Conservation (phyloP, 441 rosid species). For the Corymbia calophylla region DNA sequence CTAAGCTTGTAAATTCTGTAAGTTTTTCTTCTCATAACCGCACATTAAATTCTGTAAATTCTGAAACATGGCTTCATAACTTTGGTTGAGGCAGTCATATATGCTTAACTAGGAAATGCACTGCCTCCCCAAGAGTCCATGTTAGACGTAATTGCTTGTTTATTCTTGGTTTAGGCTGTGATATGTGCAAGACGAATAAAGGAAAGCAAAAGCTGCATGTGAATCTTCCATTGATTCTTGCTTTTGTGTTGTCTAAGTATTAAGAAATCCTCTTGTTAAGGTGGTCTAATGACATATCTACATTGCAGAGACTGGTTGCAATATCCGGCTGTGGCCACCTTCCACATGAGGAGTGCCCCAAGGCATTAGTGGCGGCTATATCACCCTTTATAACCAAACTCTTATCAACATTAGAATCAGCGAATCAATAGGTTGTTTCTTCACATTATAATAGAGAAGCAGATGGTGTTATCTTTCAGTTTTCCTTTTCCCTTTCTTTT, state of each 20-base stretch:
- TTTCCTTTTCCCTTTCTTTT: background rate
- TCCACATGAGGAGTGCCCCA: constrained; percentile 97
- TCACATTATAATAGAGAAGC: constrained; percentile 9
- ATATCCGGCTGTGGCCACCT: constrained; percentile 97
- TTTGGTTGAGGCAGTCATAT: background rate
- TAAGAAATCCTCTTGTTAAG: background rate
- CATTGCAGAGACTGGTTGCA: constrained; percentile 81
- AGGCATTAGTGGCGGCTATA: constrained; percentile 82
- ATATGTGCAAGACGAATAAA: background rate
- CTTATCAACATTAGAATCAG: constrained; percentile 32
- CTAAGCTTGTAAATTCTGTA: constrained; percentile 88
- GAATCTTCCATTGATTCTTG: background rate
- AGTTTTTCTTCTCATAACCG: constrained; percentile 22
- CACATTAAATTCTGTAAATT: background rate
- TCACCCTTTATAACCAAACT: constrained; percentile 78
- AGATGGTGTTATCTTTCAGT: constrained; percentile 12
- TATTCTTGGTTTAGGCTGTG: background rate
- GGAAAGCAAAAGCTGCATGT: background rate
- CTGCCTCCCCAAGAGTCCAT: background rate
- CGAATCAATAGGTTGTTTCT: constrained; percentile 26
- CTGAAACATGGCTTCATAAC: background rate
- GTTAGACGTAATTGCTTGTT: background rate
- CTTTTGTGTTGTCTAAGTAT: background rate
- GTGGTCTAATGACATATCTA: background rate
- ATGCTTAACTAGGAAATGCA: background rate